Conservation (phyloP, 164 flowering plant genomes). For the Stephania cephalantha region DNA sequence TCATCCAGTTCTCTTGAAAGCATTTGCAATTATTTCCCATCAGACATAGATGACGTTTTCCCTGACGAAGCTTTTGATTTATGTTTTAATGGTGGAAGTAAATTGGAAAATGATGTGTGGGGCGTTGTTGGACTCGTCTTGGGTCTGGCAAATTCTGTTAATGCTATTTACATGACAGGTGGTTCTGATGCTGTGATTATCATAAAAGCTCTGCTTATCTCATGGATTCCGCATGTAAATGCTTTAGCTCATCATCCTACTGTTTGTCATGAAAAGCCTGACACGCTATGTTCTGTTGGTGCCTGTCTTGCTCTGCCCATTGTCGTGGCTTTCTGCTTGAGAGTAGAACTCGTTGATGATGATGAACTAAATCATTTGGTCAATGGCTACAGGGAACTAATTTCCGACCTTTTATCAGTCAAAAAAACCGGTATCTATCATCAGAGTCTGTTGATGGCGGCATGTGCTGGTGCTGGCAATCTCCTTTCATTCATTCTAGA, state of each 20-base stretch:
- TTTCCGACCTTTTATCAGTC: slow-evolving; percentile 52
- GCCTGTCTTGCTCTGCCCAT: slow-evolving; percentile 78
- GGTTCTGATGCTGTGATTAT: slow-evolving; percentile 50
- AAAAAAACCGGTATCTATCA: slow-evolving; percentile 45
- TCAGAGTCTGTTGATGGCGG: slow-evolving; percentile 72
- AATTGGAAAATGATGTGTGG: slow-evolving; percentile 78
- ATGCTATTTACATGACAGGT: slow-evolving; percentile 67
- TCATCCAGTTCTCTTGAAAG: slow-evolving; percentile 42
- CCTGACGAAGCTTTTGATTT: slow-evolving; percentile 21
- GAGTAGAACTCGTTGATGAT: slow-evolving; percentile 60
- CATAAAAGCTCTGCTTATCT: slow-evolving; percentile 49
- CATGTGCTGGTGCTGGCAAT: slow-evolving; percentile 80
- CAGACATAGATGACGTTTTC: slow-evolving; percentile 19
- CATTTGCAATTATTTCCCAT: slow-evolving; percentile 36
- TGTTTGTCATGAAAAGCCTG: slow-evolving; percentile 21
- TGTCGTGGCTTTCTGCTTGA: slow-evolving; percentile 63
- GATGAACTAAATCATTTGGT: slow-evolving; percentile 53
- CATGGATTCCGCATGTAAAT: slow-evolving; percentile 58
- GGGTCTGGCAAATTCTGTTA: slow-evolving; percentile 63
- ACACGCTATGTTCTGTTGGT: slow-evolving; percentile 47
- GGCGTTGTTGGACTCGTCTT: slow-evolving; percentile 78
- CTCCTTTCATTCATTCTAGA: slow-evolving; percentile 66
- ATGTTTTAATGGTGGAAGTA: slow-evolving; percentile 20
- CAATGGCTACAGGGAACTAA: slow-evolving; percentile 48
- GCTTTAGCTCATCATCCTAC: slow-evolving; percentile 16